These are phyloP conservation scores for Acacia crassicarpa DNA, from an alignment of 306 rosid species.

Conservation along the genomic window DNA sequence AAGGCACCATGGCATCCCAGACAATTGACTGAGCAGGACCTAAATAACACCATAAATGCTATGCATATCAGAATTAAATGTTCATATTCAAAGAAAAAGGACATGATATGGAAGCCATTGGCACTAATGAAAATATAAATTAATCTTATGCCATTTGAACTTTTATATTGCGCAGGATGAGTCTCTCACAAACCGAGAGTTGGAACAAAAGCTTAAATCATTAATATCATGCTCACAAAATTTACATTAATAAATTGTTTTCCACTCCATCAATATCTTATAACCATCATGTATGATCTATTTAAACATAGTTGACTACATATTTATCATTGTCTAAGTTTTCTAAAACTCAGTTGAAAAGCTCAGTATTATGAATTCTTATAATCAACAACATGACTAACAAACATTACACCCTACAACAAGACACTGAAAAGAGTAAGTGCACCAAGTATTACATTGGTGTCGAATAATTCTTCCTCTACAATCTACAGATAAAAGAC, in stretches of 20 bases:
- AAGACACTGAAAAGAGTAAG: background rate
- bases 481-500: background rate
- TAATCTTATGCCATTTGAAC: background rate
- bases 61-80: conserved; percentile 27
- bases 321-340: background rate
- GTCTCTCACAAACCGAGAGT: background rate
- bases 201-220: background rate
- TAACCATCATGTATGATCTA: background rate
- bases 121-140: background rate
- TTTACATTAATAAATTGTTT: background rate
- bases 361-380: background rate
- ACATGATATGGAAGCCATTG: background rate
- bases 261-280: background rate
- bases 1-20: conserved; percentile 92
- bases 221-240: background rate
- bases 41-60: conserved; percentile 38
- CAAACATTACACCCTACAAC: background rate
- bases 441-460: background rate
- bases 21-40: conserved; percentile 93
- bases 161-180: background rate
- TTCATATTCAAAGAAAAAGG: background rate
- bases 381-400: background rate
- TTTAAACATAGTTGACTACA: background rate
- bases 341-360: background rate
- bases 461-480: background rate